Conservation (phyloP, 176 grass and related monocot species). For the Avena atlantica region DNA sequence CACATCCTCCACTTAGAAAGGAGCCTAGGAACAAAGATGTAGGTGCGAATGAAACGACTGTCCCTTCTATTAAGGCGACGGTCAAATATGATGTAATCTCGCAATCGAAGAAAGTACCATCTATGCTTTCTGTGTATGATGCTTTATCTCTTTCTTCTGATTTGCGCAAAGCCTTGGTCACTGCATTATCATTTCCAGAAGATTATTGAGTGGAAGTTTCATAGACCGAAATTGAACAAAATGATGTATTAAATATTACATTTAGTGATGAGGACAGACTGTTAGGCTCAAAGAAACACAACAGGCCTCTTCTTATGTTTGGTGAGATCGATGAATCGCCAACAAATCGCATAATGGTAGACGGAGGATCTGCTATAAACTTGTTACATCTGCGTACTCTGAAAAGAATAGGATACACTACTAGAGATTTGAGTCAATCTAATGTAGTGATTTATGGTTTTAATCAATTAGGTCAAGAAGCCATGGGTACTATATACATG, state of each 20-base stretch:
- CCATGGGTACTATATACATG: background rate
- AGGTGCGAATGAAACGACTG: background rate
- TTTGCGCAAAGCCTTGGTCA: background rate
- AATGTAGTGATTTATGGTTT: conserved; percentile 20
- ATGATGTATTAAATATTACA: background rate
- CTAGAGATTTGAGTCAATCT: background rate
- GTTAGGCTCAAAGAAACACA: background rate
- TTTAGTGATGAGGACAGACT: background rate
- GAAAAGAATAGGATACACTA: background rate
- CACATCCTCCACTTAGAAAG: background rate
- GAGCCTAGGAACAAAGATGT: background rate
- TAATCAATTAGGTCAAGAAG: background rate
- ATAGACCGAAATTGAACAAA: background rate
- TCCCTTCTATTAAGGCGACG: too few relatives aligned
- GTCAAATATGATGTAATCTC: conserved; percentile 16
- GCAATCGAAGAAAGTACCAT: background rate
- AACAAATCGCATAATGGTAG: background rate
- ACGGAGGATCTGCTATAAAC: background rate
- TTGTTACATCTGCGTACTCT: background rate
- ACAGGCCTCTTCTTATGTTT: background rate
- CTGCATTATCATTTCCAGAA: background rate
- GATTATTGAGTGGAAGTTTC: background rate
- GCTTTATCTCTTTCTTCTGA: background rate
- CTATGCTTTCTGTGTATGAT: conserved; percentile 6
- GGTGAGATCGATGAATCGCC: background rate